Percentiles rank a stretch among this genome's conserved stretches.
phyloP scores from a whole-genome alignment of 371 early-diverging fungal genomes.

The Mortierella sp. region DNA sequence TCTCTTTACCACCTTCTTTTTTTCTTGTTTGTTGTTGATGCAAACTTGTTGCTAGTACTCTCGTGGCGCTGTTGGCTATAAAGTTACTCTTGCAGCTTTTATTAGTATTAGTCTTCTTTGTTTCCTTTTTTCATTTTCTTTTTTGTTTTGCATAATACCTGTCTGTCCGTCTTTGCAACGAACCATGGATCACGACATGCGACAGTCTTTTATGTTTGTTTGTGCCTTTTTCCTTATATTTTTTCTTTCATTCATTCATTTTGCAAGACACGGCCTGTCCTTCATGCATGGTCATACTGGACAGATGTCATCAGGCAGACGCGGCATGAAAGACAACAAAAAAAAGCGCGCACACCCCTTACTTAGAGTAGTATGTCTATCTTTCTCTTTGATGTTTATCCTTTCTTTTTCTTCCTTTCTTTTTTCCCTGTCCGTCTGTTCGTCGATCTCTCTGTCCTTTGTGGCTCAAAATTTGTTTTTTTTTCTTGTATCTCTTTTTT shows the following conservation, averaged over 20 bases:
- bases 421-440: background rate
- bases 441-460: background rate
- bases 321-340: background rate
- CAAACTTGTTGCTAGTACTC: constrained; percentile 7
- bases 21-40: background rate
- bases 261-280: background rate
- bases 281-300: background rate
- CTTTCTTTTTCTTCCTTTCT: background rate
- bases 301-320: background rate
- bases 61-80: constrained; percentile 5
- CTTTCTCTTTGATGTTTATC: background rate
- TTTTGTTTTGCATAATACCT: constrained; percentile 4
- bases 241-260: background rate
- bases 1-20: background rate
- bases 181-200: constrained; percentile 1
- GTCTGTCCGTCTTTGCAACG: background rate
- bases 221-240: background rate
- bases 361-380: background rate
- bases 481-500: background rate
- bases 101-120: background rate
- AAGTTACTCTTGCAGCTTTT: background rate
- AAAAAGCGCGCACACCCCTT: background rate
- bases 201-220: constrained; percentile 1
- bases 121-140: background rate
- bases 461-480: constrained; percentile 8